Evolutionary conservation across 176 grass and related monocot species (phyloP).

Genomic region (Musa troglodytarum): DNA sequence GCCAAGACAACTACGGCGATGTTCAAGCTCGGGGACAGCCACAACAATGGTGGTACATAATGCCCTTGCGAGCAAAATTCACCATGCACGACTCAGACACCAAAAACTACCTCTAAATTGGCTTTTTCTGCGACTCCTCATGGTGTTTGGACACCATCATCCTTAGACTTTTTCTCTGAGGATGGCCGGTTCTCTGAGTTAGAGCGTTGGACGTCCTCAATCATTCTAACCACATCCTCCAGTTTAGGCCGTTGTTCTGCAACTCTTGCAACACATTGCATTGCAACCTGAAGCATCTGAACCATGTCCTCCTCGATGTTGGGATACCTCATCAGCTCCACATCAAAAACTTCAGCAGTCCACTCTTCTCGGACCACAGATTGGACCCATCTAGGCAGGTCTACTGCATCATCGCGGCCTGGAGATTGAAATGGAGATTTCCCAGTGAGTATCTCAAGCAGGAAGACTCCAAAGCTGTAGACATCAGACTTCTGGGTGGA

Average conservation of each 20-base stretch:
- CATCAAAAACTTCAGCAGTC: constrained; percentile 15
- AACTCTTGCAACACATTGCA: constrained; percentile 7
- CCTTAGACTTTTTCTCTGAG: background rate
- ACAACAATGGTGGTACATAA: too few relatives aligned
- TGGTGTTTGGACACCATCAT: background rate
- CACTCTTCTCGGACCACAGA: constrained; percentile 17
- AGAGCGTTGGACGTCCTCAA: background rate
- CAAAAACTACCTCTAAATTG: too few relatives aligned
- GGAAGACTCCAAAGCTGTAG: constrained; percentile 7
- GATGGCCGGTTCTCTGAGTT: constrained; percentile 13
- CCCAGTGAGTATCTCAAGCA: constrained; percentile 9
- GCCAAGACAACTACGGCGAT: too few relatives aligned
- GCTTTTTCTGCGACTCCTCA: background rate
- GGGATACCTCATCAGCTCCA: constrained; percentile 10
- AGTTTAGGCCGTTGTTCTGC: constrained; percentile 13
- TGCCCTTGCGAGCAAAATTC: too few relatives aligned
- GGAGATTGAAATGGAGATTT: constrained; percentile 18
- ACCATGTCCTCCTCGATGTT: constrained; percentile 11
- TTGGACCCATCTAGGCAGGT: constrained; percentile 12
- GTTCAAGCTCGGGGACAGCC: too few relatives aligned
- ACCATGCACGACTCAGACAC: too few relatives aligned
- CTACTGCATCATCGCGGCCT: constrained; percentile 3
- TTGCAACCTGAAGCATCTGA: constrained; percentile 11
- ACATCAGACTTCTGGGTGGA: constrained; percentile 5
- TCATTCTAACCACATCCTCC: constrained; percentile 11